Base-by-base conservation (phyloP, 2,329 filamentous ascomycete species). In the Clathrospora elynae region DNA sequence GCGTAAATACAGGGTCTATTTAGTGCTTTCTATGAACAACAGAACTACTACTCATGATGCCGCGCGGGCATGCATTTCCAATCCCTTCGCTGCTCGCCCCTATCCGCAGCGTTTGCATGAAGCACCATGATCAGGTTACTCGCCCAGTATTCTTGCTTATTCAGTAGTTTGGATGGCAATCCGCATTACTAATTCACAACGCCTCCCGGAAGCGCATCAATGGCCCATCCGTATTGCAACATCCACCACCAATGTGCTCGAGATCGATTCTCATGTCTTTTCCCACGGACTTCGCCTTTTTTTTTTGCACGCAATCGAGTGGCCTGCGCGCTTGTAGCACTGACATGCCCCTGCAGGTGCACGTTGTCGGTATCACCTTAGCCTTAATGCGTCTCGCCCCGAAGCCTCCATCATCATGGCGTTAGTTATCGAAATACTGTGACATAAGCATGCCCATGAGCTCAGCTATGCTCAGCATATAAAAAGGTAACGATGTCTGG, bases 131-230 rank as follows among this genome's bases (percentile, higher is more conserved):
- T 31, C 10, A 17, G 37, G 19, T 10, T 19, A 17, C 4, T 11
- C 13, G 16, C 16, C 13, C 10, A 24, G 23, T 9, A n/a, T 23
- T 25, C 10, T 33, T 38, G 46, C 42, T 53, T 53, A 53, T 34
- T 51, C 29, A 51, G 20, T n/a, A 8, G n/a, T 11, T 30, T 25
- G 19, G 20, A 25, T 12, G 16, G 18, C 17, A 33, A 36, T 20
- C 30, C 9, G 5, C 32, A 51, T 53, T 53, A 49, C 34, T 53
- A 53, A 53, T 47, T 19, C 8, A n/a, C 26, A 29, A 12, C 36
- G 20, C 31, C 34, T 18, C 37, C 22, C 42, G 46, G 46, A 41
- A 39, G 35, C 35, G 26, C 39, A 40, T 38, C 20, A 32, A 31
- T 25, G 12, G 37, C 31, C 14, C 20, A 29, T 41, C 46, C 42